These are phyloP conservation scores for Amphicarpaea edgeworthii DNA, from an alignment of 306 rosid genomes.

Conservation along the genomic window DNA sequence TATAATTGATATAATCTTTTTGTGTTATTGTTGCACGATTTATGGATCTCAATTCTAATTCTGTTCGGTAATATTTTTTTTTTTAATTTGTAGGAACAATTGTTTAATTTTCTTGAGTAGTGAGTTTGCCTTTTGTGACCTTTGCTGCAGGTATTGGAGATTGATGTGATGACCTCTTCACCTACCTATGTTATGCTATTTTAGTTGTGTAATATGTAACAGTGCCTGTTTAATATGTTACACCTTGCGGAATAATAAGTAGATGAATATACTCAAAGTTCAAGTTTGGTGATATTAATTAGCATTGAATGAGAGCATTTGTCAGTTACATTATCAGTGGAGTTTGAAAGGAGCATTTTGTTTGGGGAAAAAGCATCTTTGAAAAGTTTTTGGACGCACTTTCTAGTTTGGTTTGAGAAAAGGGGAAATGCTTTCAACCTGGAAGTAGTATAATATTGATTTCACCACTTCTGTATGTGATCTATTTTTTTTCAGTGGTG, in stretches of 20 bases:
- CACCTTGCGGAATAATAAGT: constrained; percentile 33
- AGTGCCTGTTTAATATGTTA: constrained; percentile 32
- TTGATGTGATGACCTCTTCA: constrained; percentile 12
- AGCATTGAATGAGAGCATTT: constrained; percentile 30
- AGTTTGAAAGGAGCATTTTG: constrained; percentile 43
- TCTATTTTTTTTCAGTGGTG: constrained; percentile 41
- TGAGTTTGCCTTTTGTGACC: constrained; percentile 27
- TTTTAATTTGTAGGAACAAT: constrained; percentile 1
- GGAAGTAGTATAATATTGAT: constrained; percentile 50
- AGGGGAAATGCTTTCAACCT: constrained; percentile 57
- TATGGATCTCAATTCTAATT: constrained; percentile 37
- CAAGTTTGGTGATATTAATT: constrained; percentile 29
- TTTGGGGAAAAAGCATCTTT: constrained; percentile 20
- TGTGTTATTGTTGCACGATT: constrained; percentile 13
- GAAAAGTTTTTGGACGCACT: constrained; percentile 51
- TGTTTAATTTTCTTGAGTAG: constrained; percentile 39
- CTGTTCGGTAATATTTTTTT: constrained; percentile 32
- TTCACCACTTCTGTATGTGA: constrained; percentile 41
- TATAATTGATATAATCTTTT: constrained; percentile 18
- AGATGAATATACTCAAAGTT: constrained; percentile 6
- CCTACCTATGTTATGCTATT: constrained; percentile 26
- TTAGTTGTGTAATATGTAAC: constrained; percentile 25
- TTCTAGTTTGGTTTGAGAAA: constrained; percentile 47
- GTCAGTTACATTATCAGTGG: constrained; percentile 36
- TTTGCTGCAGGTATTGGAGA: constrained; percentile 52